Evolutionary conservation across 306 rosid species (phyloP), one percentile per base, ranked within the genome.

Genomic region (Quercus robur): DNA sequence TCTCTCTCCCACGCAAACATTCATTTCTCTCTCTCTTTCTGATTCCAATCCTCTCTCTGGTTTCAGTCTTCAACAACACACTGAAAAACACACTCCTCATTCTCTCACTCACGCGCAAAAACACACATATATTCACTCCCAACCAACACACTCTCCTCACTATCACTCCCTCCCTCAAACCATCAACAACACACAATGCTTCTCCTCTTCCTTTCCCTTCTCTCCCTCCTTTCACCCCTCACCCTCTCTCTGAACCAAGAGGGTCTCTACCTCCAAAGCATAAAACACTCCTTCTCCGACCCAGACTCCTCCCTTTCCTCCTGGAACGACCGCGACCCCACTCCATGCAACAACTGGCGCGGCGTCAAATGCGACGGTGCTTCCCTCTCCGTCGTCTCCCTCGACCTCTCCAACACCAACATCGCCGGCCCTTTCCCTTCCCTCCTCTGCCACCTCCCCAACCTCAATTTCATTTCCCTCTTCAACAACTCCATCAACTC

Each of bases 401-500:
- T 95, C 19, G 81, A 90, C 83, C 94, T 95, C 87, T 70, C 97
- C 66, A 73, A 66, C 83, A 13, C 86, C 82, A 87, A 87, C 78
- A 28, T 95, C 56, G 76, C 77, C 3, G 96, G 98, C 20, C 85
- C 92, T 26, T 81, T 93, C 70, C 84, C 91, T n/a, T 54, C 87
- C 61, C 73, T 62, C 46, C 89, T 95, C 83, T 95, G 99, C 78
- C 84, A 77, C 44, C 90, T 95, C 59, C 61, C 66, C 4, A 79
- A 83, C 74, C 93, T 95, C 71, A 63, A 89, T 13, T 84, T 77
- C 69, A 18, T 95, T 21, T 78, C 85, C 23, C 82, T 95, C 75
- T 84, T 3, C 81, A 91, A 91, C 85, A 95, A 93, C 90, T 87
- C 93, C 86, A 85, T 95, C 71, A 86, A 85, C 85, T 62, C 88